These are phyloP conservation scores for Theobroma grandiflorum DNA, from an alignment of 441 rosid species.

Conservation along the genomic window DNA sequence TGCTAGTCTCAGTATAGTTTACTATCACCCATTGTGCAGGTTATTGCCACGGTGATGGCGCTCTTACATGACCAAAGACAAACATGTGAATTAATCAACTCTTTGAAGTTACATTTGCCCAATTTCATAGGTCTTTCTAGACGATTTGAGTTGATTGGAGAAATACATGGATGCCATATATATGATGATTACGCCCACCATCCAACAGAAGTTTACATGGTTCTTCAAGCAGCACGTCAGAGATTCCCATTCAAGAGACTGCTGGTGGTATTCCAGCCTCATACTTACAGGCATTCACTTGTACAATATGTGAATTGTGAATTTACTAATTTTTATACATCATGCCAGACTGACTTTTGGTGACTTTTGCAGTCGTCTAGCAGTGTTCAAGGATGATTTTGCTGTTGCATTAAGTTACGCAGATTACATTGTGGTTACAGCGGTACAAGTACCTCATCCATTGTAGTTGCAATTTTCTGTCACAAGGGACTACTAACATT, in stretches of 20 bases:
- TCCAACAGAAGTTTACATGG: conserved; percentile 43
- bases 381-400: conserved; percentile 34
- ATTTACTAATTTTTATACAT: background rate
- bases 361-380: conserved; percentile 37
- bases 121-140: conserved; percentile 39
- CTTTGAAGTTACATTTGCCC: conserved; percentile 27
- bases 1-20: background rate
- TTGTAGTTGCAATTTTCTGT: background rate
- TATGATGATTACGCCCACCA: conserved; percentile 47
- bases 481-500: background rate
- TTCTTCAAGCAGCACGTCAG: conserved; percentile 43
- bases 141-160: conserved; percentile 40
- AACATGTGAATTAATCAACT: conserved; percentile 23
- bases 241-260: conserved; percentile 35
- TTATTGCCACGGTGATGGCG: conserved; percentile 34
- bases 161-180: conserved; percentile 33
- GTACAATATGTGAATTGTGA: background rate
- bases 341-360: conserved; percentile 1
- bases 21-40: conserved; percentile 24
- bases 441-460: conserved; percentile 22
- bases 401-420: conserved; percentile 35
- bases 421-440: conserved; percentile 38
- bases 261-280: conserved; percentile 45
- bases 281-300: conserved; percentile 37
- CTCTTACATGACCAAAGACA: conserved; percentile 29